A percentile compares a stretch with the other conserved stretches of the same genome.
Conservation (phyloP, 1,284 basidiomycete species). For the Tylopilus sp. region DNA sequence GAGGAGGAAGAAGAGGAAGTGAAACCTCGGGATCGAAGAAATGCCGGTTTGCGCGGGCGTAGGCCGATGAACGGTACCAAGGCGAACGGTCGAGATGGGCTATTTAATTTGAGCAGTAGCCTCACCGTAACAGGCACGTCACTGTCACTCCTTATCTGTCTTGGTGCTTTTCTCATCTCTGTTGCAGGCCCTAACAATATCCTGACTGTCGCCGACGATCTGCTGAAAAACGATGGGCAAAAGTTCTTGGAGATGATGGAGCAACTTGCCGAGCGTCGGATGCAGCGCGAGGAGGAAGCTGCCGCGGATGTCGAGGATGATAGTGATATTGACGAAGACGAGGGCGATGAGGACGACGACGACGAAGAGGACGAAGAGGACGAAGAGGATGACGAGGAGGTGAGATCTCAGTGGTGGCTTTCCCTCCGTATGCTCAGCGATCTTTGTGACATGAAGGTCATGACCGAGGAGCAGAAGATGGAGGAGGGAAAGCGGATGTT, state of each 20-base stretch:
- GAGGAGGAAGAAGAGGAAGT: constrained; percentile 60
- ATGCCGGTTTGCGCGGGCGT: constrained; percentile 35
- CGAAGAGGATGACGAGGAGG: constrained; percentile 51
- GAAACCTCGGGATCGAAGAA: constrained; percentile 37
- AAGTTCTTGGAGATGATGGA: constrained; percentile 99
- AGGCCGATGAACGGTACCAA: constrained; percentile 41
- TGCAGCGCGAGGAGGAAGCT: constrained; percentile 91
- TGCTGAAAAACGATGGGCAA: constrained; percentile 96
- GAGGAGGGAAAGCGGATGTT: constrained; percentile 99
- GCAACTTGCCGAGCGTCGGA: constrained; percentile 91
- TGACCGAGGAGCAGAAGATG: constrained; percentile 92
- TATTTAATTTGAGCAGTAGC: constrained; percentile 77
- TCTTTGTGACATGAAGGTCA: constrained; percentile 43
- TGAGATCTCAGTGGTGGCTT: constrained; percentile 26
- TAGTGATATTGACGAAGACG: constrained; percentile 53
- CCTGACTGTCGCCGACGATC: constrained; percentile 97
- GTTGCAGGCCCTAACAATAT: constrained; percentile 76
- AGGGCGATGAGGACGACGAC: constrained; percentile 50
- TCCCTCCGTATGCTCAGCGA: constrained; percentile 11
- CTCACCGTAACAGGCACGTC: constrained; percentile 80
- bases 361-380: constrained; percentile 41
- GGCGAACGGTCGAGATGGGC: constrained; percentile 54
- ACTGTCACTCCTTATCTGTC: constrained; percentile 3
- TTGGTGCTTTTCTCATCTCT: constrained; percentile 10
- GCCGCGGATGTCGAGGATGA: constrained; percentile 67